These are phyloP conservation scores for Xylaria hypoxylon DNA, from an alignment of 2,329 filamentous ascomycete genomes.

Conservation along the genomic window DNA sequence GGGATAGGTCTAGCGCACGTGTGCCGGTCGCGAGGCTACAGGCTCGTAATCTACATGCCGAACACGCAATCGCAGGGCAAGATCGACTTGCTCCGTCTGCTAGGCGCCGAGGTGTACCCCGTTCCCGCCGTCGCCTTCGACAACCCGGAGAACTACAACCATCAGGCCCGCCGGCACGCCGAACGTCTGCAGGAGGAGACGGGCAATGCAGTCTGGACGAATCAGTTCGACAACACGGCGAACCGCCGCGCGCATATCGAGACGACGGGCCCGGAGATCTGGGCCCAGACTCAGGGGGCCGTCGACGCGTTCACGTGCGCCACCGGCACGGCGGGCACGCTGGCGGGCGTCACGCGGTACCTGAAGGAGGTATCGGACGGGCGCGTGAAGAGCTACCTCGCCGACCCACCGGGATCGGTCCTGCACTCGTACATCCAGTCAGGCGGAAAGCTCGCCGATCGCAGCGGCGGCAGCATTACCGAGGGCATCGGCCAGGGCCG, in stretches of 20 bases:
- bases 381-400: conserved; percentile 86
- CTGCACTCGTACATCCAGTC: conserved; percentile 91
- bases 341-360: conserved; percentile 89
- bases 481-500: conserved; percentile 98
- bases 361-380: conserved; percentile 85
- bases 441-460: conserved; percentile 84
- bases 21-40: conserved; percentile 90
- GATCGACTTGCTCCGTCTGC: conserved; percentile 88
- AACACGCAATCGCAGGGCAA: conserved; percentile 99
- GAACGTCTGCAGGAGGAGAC: conserved; percentile 76
- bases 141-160: conserved; percentile 97
- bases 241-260: conserved; percentile 95
- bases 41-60: conserved; percentile 99
- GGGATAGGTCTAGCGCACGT: conserved; percentile 98
- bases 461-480: conserved; percentile 88
- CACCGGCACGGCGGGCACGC: conserved; percentile 90
- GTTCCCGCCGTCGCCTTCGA: conserved; percentile 97
- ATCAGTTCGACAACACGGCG: conserved; percentile 97
- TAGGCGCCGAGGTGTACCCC: conserved; percentile 95
- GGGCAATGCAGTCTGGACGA: conserved; percentile 87
- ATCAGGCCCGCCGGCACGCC: conserved; percentile 92
- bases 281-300: conserved; percentile 87
- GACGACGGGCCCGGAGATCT: conserved; percentile 97
- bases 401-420: conserved; percentile 93
- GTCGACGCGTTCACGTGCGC: conserved; percentile 96